Evolutionary conservation across 2,329 filamentous ascomycete genomes (phyloP), one percentile per base, ranked within the genome.

Genomic region (Clonostachys rhizophaga): DNA sequence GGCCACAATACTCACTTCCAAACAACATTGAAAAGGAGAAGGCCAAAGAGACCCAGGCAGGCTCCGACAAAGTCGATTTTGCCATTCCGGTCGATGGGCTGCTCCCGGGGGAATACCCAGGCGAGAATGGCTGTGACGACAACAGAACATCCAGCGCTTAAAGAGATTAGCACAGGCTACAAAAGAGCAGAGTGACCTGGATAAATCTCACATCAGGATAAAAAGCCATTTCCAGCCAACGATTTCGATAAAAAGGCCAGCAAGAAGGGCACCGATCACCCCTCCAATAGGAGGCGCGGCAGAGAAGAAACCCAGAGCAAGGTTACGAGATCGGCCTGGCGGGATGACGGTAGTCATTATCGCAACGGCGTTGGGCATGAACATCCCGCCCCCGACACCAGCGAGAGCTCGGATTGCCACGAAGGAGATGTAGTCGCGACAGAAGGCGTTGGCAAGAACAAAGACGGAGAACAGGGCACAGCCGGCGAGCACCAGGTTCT

Each of bases 301-400:
- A 4, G 69, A 74, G 52, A 78, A 77, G 37, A 74, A 56, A 10
- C 66, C 71, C 43, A 77, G 56, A 35, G 64, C 60, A 16, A 76
- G 54, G 49, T 78, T 75, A 12, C 73, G 65, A 40, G 59, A 58
- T 12, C 58, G 58, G 0, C 76, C 75, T 0, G 74, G 73, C 1
- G 71, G 70, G 16, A 76, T 68, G 35, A 68, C 75, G 24, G 66
- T 69, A 0, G 66, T 68, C 14, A 80, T 61, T 44, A 78, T 67
- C 0, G 76, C 75, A 0, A 80, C 65, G 0, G 72, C 70, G 51
- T 78, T 79, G 0, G 76, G 75, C 58, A 78, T 67, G n/a, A 79
- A 58, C 14, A 76, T 61, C 0, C 70, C 75, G 2, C 72, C 75
- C 1, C 77, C 76, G 7, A 62, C 34, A 1, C 78, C 77, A 1